Evolutionary conservation across 768 basidiomycete species (phyloP), one percentile per base, ranked within the genome.

Genomic region (Zangia roseola): DNA sequence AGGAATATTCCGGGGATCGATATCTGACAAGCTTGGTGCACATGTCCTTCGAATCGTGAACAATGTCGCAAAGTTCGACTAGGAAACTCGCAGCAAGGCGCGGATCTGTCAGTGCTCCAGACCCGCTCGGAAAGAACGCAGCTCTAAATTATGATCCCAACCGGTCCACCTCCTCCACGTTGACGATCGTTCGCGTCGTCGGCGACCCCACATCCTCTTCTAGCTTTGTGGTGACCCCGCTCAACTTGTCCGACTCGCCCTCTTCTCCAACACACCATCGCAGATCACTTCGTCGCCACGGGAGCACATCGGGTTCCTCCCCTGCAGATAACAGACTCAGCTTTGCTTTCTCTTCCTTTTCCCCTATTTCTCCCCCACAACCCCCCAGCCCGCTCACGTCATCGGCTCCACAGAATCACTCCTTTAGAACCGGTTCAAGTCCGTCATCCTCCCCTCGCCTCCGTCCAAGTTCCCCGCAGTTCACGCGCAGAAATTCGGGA

Each of bases 151-250:
- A 75, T 47, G 76, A 80, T 61, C 77, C 78, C 3, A 70, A 71
- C 47, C 73, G 83, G 51, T 74, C 79, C 2, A 77, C 82, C 0
- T 82, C 80, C 21, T 83, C 79, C 65, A 81, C 72, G 4, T 73
- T 91, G 34, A 89, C 87, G 43, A 91, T 91, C 68, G 84, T 90
- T 21, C 84, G 85, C 46, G 82, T 89, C 43, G 67, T 62, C 42
- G 16, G 14, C 31, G 65, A 67, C 64, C 61, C 53, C 59, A 51
- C 65, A 40, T 61, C 64, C 53, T 61, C 71, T 45, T 10, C 47
- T 13, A 42, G 37, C 31, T 21, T 25, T 16, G 60, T 40, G 43
- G 52, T 34, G 9, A 43, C 50, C 23, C 37, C 52, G n/a, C 40
- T 58, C 40, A 67, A 56, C 55, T 60, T 52, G 36, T 63, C 49